Percentiles rank a stretch among this genome's conserved stretches.
phyloP scores from a whole-genome alignment of 306 rosid genomes.

The Astragalus glycyphyllos region DNA sequence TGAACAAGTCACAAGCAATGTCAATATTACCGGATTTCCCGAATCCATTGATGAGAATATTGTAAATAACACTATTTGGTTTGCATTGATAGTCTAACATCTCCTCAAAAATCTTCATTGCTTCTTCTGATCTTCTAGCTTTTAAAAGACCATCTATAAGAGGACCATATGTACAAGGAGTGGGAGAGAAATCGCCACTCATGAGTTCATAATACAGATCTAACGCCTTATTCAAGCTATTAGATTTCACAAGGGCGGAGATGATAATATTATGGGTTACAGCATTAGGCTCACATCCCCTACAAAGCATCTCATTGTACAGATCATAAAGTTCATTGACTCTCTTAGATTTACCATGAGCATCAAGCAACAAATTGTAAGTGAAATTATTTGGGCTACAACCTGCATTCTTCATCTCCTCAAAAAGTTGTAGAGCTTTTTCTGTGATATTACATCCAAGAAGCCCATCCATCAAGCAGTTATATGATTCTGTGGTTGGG shows the following conservation, averaged over 20 bases:
- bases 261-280: conserved; percentile 82
- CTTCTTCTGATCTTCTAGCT: conserved; percentile 79
- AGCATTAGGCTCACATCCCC: conserved; percentile 80
- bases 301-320: conserved; percentile 71
- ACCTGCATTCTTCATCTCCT: conserved; percentile 77
- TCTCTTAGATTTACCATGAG: conserved; percentile 78
- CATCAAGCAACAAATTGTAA: conserved; percentile 85
- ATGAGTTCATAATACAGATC: conserved; percentile 78
- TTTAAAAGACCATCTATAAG: conserved; percentile 84
- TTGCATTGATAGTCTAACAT: conserved; percentile 78
- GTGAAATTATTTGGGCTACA: conserved; percentile 81
- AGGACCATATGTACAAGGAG: conserved; percentile 94
- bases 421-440: conserved; percentile 69
- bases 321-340: conserved; percentile 66
- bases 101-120: conserved; percentile 77
- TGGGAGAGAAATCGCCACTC: conserved; percentile 82
- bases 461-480: conserved; percentile 83
- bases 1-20: conserved; percentile 66
- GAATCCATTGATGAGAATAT: conserved; percentile 88
- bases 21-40: conserved; percentile 80
- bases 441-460: conserved; percentile 54
- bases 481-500: conserved; percentile 74
- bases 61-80: conserved; percentile 82
- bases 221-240: conserved; percentile 64
- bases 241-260: conserved; percentile 74